Percentiles rank a stretch among this genome's conserved stretches.
phyloP scores from a whole-genome alignment of 257 asterid genomes.

The Solanum raphanifolium region DNA sequence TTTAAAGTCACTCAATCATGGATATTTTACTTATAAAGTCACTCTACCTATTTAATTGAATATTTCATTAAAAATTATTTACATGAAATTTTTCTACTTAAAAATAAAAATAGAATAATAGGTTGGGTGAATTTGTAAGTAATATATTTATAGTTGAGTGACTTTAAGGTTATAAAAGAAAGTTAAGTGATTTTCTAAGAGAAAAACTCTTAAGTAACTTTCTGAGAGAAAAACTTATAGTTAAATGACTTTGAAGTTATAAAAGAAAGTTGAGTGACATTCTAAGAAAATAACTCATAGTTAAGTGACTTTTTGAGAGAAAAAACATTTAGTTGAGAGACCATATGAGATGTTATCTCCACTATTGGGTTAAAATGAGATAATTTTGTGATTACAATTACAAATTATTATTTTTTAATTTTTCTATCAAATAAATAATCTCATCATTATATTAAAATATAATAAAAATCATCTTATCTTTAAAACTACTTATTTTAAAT shows the following conservation, averaged over 20 bases:
- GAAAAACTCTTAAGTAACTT: no score
- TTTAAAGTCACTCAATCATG: no score
- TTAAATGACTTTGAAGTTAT: no score
- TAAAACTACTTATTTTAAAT: neutral
- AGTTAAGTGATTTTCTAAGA: no score
- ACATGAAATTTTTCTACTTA: neutral
- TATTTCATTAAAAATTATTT: no score
- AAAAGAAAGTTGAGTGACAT: no score
- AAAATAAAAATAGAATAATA: no score
- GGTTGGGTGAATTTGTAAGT: neutral
- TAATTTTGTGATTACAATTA: neutral
- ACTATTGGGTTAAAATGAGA: neutral
- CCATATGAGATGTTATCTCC: neutral
- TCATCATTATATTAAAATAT: neutral
- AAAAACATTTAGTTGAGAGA: neutral
- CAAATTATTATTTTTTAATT: neutral
- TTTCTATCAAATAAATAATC: neutral
- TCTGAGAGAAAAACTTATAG: no score
- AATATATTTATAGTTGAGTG: no score
- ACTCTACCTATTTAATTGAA: no score
- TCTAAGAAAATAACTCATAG: no score
- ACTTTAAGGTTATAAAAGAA: no score
- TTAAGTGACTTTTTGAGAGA: rapidly evolving
- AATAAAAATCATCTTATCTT: neutral
- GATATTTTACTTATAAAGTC: rapidly evolving